These are phyloP conservation scores for Penicillium sp. DNA, from an alignment of 2,329 filamentous ascomycete species.

Conservation along the genomic window DNA sequence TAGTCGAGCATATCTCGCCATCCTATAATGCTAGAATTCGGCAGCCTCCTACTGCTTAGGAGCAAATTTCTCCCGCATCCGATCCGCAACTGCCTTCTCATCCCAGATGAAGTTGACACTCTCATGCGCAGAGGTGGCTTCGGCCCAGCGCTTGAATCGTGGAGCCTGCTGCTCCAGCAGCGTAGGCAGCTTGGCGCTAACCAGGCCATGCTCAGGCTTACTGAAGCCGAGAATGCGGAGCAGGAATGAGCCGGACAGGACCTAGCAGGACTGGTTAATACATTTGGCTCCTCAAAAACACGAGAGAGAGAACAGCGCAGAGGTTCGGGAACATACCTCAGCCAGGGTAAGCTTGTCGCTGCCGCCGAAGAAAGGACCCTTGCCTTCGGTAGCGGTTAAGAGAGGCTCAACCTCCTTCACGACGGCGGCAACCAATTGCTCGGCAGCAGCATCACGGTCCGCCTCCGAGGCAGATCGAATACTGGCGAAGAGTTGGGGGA, in stretches of 20 bases:
- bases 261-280: conserved; percentile 43
- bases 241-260: conserved; percentile 66
- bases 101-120: conserved; percentile 68
- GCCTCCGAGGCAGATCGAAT: conserved; percentile 51
- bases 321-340: conserved; percentile 57
- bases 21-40: background rate
- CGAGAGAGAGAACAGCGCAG: background rate
- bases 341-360: conserved; percentile 67
- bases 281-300: background rate
- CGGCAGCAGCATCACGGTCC: conserved; percentile 52
- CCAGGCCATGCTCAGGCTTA: conserved; percentile 53
- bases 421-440: conserved; percentile 58
- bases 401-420: conserved; percentile 74
- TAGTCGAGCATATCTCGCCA: background rate
- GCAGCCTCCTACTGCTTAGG: conserved; percentile 19
- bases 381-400: conserved; percentile 51
- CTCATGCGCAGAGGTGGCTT: conserved; percentile 60
- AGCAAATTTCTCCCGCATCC: conserved; percentile 47
- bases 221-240: conserved; percentile 59
- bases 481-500: conserved; percentile 49
- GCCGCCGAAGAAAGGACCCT: conserved; percentile 64
- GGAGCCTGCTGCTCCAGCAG: conserved; percentile 59
- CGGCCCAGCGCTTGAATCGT: conserved; percentile 68
- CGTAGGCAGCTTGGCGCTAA: conserved; percentile 52
- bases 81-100: conserved; percentile 50